Base-by-base conservation (phyloP, 2,329 filamentous ascomycete genomes). In the Phoma sp. region DNA sequence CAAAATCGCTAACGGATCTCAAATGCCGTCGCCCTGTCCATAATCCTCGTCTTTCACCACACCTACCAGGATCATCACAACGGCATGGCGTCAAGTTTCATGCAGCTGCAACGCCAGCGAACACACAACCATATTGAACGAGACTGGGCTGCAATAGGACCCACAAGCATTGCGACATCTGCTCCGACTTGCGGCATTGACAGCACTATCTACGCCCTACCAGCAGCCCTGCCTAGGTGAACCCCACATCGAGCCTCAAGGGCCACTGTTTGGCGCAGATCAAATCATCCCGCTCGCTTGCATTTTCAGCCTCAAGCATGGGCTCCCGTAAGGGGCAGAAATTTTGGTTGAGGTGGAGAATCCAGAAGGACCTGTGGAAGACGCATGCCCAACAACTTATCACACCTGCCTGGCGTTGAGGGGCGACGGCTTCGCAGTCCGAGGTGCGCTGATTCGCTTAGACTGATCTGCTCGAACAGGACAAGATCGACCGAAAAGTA, bases 401-500 rank as follows among this genome's bases (percentile, higher is more conserved):
- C 43, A 51, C 6, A n/a, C 5, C 41, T 51, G 37, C 32, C 32
- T 51, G 36, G 43, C 46, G 43, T 27, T 43, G 10, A 47, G 32
- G 31, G 19, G 25, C n/a, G 32, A 38, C 37, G 52, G 52, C 46
- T 21, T 25, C 12, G 4, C 5, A 24, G 27, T 24, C 52, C 52
- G 46, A 24, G 13, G 8, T 10, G 19, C 21, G 22, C 35, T 44
- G 43, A 57, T 57, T 57, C 33, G 53, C 29, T 39, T 10, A 17
- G 21, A 21, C 43, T 22, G 38, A 44, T 29, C 33, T 24, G 31
- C 53, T 48, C 27, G 53, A 57, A 43, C 25, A 39, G 53, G 53
- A 33, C 44, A 47, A 33, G 48, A 44, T 48, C 39, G 48, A 36
- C 62, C 67, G 61, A 66, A 51, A 60, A 64, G 59, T 61, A 62